phyloP scores from a whole-genome alignment of 306 rosid genomes.

The Cucurbita moschata region DNA sequence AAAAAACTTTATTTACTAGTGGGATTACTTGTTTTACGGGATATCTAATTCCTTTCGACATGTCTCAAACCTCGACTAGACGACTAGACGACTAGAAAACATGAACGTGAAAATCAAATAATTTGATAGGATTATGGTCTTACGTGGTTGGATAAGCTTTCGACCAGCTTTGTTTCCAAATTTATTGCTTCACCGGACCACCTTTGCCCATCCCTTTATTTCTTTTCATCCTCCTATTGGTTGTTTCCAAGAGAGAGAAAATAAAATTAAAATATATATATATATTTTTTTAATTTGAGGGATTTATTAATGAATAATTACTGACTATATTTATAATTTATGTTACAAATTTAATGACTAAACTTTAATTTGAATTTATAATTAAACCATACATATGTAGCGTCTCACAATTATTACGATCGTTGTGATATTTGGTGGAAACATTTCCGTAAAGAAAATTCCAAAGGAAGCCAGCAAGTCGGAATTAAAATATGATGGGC shows the following conservation, averaged over 20 bases:
- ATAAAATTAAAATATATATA: too few species aligned
- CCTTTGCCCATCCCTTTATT: background rate
- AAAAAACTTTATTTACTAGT: background rate
- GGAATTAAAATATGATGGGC: background rate
- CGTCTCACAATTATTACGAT: too few species aligned
- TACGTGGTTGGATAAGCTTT: constrained; percentile 1
- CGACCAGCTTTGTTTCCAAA: background rate
- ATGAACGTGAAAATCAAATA: background rate
- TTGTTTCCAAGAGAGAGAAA: background rate
- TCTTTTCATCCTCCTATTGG: background rate
- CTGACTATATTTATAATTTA: too few species aligned
- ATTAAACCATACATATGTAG: too few species aligned
- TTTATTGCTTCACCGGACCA: background rate
- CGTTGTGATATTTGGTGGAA: too few species aligned
- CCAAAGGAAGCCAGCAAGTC: too few species aligned
- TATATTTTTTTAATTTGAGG: too few species aligned
- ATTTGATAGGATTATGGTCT: background rate
- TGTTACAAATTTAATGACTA: too few species aligned
- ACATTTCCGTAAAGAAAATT: too few species aligned
- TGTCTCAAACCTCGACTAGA: background rate
- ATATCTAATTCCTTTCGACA: background rate
- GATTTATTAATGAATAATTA: too few species aligned
- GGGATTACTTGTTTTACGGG: background rate
- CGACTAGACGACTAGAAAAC: too few species aligned
- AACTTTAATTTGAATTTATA: too few species aligned